Base-by-base conservation (phyloP, 1,139 yeast species). In the Pichia sp. region DNA sequence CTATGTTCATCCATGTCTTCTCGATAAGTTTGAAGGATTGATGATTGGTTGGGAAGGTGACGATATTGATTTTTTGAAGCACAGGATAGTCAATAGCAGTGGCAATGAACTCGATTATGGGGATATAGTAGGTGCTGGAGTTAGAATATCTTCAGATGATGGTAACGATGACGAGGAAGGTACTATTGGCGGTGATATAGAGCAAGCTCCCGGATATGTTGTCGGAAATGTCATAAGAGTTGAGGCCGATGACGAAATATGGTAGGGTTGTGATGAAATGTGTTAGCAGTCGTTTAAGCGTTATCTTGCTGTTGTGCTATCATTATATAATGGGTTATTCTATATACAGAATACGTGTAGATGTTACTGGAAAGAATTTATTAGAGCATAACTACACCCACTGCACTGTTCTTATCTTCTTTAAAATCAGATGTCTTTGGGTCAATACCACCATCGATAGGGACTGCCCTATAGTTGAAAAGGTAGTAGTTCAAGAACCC, bases 401-500 rank as follows among this genome's bases (percentile, higher is more conserved):
- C 73, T 18, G 93, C 94, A 59, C 95, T 86, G 33, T 82, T 70
- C 27, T 62, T 63, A 15, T 25, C 11, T 25, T 62, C 62, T 38
- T 66, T 72, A 33, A 72, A 66, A 30, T 70, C 72, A 41, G 76
- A 74, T 5, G 69, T 61, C 15, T 67, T 63, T 23, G 64, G 59
- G 44, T 76, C 77, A 29, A 86, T 63, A 6, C 97, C 98, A 22
- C 96, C 95, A 40, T 67, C 64, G 35, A 91, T 72, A 3, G 87
- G 88, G 63, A 75, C 77, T 6, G 93, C 79, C 54, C 70, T 78
- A 65, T 88, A 91, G 59, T 91, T 91, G 70, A 91, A 93, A 51
- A 93, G 64, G 56, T 91, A 91, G 58, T 82, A 93, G 61, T 91
- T 84, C 54, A 91, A 70, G 56, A 74, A 74, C 1, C 98, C 99